Percentiles rank a stretch among this genome's conserved stretches.
These are phyloP conservation scores for Blastomyces gilchristii DNA, from an alignment of 2,329 filamentous ascomycete species.

Conservation along the genomic window DNA sequence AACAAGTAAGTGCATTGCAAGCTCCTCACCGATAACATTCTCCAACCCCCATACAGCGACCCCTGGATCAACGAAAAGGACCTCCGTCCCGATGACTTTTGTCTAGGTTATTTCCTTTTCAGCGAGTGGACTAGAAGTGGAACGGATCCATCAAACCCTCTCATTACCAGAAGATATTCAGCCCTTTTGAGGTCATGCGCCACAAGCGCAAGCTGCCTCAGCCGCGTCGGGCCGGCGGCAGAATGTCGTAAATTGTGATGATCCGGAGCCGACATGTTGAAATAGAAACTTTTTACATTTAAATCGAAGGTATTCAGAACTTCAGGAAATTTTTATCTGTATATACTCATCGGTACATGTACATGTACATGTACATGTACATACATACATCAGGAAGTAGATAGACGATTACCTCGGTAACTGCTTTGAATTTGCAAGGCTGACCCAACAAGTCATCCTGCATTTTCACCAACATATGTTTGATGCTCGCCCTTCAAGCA, in stretches of 20 bases:
- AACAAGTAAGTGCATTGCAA: no score
- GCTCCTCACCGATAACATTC: constrained; percentile 29
- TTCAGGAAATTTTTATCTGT: background rate
- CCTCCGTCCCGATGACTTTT: constrained; percentile 30
- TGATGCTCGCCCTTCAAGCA: no score
- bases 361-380: no score
- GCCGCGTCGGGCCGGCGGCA: constrained; percentile 15
- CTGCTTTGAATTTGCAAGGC: background rate
- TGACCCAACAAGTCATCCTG: no score
- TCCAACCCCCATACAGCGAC: constrained; percentile 33
- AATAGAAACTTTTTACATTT: background rate
- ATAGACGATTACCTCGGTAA: background rate
- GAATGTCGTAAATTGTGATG: background rate
- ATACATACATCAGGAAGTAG: background rate
- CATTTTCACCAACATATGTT: no score
- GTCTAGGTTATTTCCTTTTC: constrained; percentile 12
- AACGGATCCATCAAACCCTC: background rate
- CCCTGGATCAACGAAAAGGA: constrained; percentile 31
- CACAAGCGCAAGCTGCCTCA: constrained; percentile 21
- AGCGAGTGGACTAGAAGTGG: background rate
- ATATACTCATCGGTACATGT: background rate
- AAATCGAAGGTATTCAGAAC: background rate
- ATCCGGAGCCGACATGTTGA: background rate
- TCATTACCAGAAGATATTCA: constrained; percentile 17
- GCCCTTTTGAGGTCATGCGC: constrained; percentile 18